Evolutionary conservation across 805 yeast genomes (phyloP), one percentile per base, ranked within the genome.

Genomic region (Ogataea allantospora): DNA sequence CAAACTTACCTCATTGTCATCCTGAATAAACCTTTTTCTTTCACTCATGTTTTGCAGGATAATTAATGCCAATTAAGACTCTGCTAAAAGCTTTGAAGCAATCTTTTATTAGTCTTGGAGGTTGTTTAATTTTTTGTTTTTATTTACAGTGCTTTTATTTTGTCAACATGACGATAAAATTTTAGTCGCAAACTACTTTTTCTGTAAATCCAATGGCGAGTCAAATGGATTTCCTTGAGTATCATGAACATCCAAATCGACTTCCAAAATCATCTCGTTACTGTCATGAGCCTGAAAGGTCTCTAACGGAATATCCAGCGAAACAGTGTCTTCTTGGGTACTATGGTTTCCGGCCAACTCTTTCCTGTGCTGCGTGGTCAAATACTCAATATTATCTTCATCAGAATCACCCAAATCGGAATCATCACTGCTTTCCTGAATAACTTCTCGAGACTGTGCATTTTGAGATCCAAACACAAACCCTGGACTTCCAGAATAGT

Each of bases 311-410:
- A 46, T 43, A 35, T 41, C 44, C 22, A 36, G 12, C 9, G 40
- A 33, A 14, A 30, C 39, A 21, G 28, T 40, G 34, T 12, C 35
- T 30, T 29, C 35, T 27, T 22, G 27, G 32, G 32, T 30, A 33
- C 15, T 42, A 43, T 34, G 35, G 15, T 40, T 22, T 13, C 42
- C 34, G 19, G 48, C 35, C 38, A 45, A 48, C 14, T 52, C 50
- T 22, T 43, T 47, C 26, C 45, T 50, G 33, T 51, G 54, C 39
- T 54, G 59, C 4, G 50, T 26, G 2, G 52, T 55, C 24, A 55
- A 26, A 33, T 32, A 50, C 31, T 58, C 63, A 14, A 60, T 60
- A 29, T 58, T 58, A 35, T 60, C 64, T 28, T 57, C 60, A 38
- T 59, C 64, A 0, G 62, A 55, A 32, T 59, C 63, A 8, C 49